phyloP scores from a whole-genome alignment of 495 filamentous ascomycete genomes.

The Tuber borchii region DNA sequence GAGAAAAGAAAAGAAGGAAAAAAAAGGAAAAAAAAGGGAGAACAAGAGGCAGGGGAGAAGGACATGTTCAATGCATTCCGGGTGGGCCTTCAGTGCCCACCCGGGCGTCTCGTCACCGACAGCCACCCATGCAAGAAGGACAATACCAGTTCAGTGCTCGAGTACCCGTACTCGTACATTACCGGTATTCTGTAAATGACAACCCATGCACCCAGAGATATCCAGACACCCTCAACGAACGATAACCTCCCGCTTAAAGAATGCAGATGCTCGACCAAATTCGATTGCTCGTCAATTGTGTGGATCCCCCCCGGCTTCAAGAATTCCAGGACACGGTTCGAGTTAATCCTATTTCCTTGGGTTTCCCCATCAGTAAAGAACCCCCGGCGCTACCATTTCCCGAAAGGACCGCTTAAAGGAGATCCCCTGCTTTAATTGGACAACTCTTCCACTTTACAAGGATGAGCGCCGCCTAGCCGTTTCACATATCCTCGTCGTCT shows the following conservation, averaged over 20 bases:
- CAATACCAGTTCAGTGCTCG: not conserved
- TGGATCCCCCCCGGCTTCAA: slow-evolving; percentile 12
- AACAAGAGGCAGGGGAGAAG: slow-evolving; percentile 37
- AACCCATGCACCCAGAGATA: slow-evolving; percentile 19
- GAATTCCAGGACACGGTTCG: slow-evolving; percentile 34
- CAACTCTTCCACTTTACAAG: slow-evolving; percentile 5
- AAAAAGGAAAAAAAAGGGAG: slow-evolving; percentile 31
- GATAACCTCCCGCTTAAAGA: slow-evolving; percentile 23
- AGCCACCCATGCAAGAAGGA: slow-evolving; percentile 20
- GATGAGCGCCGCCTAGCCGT: not conserved
- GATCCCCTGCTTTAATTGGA: slow-evolving; percentile 25
- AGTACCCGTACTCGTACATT: no score
- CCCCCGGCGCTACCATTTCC: slow-evolving; percentile 26
- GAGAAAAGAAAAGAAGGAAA: slow-evolving; percentile 37
- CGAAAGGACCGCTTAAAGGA: slow-evolving; percentile 16
- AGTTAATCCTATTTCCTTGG: slow-evolving; percentile 27
- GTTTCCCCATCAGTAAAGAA: slow-evolving; percentile 30
- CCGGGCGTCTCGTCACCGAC: slow-evolving; percentile 25
- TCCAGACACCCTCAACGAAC: slow-evolving; percentile 22
- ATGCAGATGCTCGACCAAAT: slow-evolving; percentile 12
- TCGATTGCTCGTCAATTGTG: not conserved
- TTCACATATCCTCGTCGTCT: not conserved
- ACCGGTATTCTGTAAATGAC: not conserved
- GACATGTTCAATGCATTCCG: slow-evolving; percentile 25
- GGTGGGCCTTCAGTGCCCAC: slow-evolving; percentile 33